Percentiles rank a stretch among this genome's conserved stretches.
Evolutionary conservation across 108 stramenopile genomes (phyloP).

Genomic region (Fragilaria radians): DNA sequence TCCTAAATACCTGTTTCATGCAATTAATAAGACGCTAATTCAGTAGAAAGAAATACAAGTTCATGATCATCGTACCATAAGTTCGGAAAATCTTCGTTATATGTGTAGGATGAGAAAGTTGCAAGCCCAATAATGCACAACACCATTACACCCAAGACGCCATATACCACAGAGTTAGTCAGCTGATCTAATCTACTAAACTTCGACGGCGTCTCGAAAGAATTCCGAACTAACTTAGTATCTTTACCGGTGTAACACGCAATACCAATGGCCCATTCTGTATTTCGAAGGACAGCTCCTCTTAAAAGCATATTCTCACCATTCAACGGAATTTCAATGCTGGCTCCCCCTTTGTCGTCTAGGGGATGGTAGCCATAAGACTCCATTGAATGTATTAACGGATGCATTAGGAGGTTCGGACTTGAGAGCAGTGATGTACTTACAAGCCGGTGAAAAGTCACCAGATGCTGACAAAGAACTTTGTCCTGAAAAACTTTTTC

Average conservation of each 20-base stretch:
- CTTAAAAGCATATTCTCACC: conserved; percentile 87
- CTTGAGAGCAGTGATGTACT: conserved; percentile 51
- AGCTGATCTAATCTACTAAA: conserved; percentile 84
- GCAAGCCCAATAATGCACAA: conserved; percentile 43
- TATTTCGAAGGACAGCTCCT: conserved; percentile 92
- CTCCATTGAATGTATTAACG: conserved; percentile 88
- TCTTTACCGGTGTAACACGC: conserved; percentile 94
- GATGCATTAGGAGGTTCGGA: conserved; percentile 87
- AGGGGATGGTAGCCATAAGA: conserved; percentile 56
- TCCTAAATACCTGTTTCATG: conserved; percentile 34
- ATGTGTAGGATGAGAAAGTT: conserved; percentile 23
- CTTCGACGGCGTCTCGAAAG: conserved; percentile 87
- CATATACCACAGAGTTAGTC: conserved; percentile 69
- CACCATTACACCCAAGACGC: conserved; percentile 82
- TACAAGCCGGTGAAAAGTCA: neutral
- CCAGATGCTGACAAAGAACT: neutral
- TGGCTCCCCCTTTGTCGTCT: conserved; percentile 20
- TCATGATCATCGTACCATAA: conserved; percentile 58
- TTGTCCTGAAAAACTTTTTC: neutral
- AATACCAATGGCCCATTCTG: conserved; percentile 92
- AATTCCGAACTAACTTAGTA: conserved; percentile 91
- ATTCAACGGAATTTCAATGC: conserved; percentile 65
- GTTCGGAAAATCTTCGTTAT: conserved; percentile 32
- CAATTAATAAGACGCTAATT: neutral
- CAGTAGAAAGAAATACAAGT: neutral